Conservation (phyloP, 148 eudicot genomes). For the Vaccinium darrowii region DNA sequence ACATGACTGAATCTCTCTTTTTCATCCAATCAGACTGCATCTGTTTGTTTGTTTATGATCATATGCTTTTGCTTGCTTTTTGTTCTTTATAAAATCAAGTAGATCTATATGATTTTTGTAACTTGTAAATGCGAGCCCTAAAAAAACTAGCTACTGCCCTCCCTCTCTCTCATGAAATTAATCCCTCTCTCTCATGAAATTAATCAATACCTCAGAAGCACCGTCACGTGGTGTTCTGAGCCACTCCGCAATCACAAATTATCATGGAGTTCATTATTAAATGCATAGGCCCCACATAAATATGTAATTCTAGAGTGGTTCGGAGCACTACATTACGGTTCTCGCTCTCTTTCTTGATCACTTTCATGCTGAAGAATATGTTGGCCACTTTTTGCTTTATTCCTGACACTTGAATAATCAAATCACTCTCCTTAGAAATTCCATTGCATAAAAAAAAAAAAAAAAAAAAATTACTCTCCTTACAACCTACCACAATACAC, state of each 20-base stretch:
- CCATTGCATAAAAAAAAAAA: too few relatives aligned
- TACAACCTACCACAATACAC: too few relatives aligned
- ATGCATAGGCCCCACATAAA: too few relatives aligned
- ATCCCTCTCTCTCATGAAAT: too few relatives aligned
- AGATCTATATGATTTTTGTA: not conserved
- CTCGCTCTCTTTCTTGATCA: not conserved
- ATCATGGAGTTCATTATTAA: too few relatives aligned
- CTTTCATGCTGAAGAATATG: slow-evolving; percentile 2
- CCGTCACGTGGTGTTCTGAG: too few relatives aligned
- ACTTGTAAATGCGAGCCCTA: not conserved
- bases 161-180: not conserved
- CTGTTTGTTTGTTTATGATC: slow-evolving; percentile 3
- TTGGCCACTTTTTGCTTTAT: slow-evolving; percentile 27
- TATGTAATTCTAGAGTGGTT: too few relatives aligned
- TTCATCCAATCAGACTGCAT: slow-evolving; percentile 12
- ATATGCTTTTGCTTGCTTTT: not conserved
- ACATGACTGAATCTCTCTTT: slow-evolving; percentile 24
- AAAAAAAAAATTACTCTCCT: too few relatives aligned
- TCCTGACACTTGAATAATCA: not conserved
- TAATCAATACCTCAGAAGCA: too few relatives aligned
- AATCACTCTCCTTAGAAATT: not conserved
- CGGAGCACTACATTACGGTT: too few relatives aligned
- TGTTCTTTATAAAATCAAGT: not conserved
- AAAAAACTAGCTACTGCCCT: not conserved
- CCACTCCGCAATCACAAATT: too few relatives aligned